Percentiles rank a stretch among this genome's conserved stretches.
phyloP scores from a whole-genome alignment of 306 rosid species.

The Abrus pulchellus region DNA sequence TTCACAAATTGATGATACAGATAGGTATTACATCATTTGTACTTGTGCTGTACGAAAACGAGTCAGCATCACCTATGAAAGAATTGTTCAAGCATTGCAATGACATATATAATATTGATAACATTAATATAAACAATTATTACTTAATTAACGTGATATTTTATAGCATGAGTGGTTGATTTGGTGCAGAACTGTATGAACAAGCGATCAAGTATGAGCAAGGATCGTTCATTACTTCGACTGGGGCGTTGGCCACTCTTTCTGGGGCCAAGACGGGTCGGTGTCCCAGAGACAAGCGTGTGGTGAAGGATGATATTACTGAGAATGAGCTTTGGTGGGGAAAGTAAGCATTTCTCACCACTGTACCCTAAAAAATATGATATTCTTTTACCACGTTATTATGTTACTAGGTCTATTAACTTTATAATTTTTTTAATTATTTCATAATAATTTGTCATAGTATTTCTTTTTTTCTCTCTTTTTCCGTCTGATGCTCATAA shows the following conservation, averaged over 20 bases:
- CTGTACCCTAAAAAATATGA: no score
- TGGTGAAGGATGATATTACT: conserved; percentile 72
- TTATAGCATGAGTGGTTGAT: neutral
- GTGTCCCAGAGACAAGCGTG: conserved; percentile 87
- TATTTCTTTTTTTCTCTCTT: neutral
- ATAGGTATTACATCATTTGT: neutral
- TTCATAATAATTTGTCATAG: neutral
- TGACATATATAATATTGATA: neutral
- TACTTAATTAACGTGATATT: neutral
- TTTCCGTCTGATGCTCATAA: neutral
- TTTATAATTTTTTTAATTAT: neutral
- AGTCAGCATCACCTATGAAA: conserved; percentile 6
- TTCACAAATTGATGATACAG: neutral
- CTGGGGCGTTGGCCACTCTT: conserved; percentile 89
- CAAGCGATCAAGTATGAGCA: conserved; percentile 89
- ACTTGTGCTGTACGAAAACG: conserved; percentile 4
- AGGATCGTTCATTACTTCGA: conserved; percentile 76
- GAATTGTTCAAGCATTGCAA: neutral
- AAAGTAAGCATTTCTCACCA: conserved; percentile 60
- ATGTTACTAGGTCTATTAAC: neutral
- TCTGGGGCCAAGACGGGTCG: conserved; percentile 98
- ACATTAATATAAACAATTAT: neutral
- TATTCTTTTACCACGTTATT: neutral
- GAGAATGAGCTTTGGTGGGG: conserved; percentile 96
- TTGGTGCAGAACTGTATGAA: conserved; percentile 63